Evolutionary conservation across 2,329 filamentous ascomycete genomes (phyloP).

Genomic region (Fusarium goolgardi): DNA sequence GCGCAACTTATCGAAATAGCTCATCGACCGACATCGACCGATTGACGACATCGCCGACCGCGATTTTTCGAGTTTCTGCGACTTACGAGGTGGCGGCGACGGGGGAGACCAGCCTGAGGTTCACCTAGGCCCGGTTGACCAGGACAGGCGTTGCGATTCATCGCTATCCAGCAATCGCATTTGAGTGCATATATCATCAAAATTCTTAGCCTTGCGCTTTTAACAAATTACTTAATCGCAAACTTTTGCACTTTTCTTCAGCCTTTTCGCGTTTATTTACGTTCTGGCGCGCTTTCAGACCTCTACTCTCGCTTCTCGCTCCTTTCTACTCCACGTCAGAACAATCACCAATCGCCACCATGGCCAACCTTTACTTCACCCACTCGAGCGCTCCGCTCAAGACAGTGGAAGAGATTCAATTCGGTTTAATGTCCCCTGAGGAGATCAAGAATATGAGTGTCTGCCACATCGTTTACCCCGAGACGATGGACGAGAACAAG

Average conservation of each 20-base stretch:
- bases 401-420: conserved; percentile 99
- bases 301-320: conserved; percentile 42
- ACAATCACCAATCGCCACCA: conserved; percentile 63
- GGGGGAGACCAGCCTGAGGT: conserved; percentile 58
- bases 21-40: conserved; percentile 44
- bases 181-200: conserved; percentile 51
- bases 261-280: conserved; percentile 44
- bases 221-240: conserved; percentile 37
- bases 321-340: conserved; percentile 45
- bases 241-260: conserved; percentile 42
- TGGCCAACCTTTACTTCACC: conserved; percentile 92
- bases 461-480: conserved; percentile 94
- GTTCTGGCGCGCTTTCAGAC: conserved; percentile 43
- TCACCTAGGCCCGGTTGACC: conserved; percentile 61
- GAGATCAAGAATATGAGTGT: conserved; percentile 99
- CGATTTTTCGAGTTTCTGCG: conserved; percentile 53
- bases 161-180: conserved; percentile 56
- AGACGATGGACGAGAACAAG: conserved; percentile 98
- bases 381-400: conserved; percentile 96
- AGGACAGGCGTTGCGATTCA: conserved; percentile 57
- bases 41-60: conserved; percentile 51
- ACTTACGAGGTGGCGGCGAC: conserved; percentile 59
- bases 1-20: conserved; percentile 51
- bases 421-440: conserved; percentile 95
- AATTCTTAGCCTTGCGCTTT: conserved; percentile 44